Percentiles rank a stretch among this genome's conserved stretches.
Evolutionary conservation across 2,329 filamentous ascomycete species (phyloP).

Genomic region (Colletotrichum magnum): DNA sequence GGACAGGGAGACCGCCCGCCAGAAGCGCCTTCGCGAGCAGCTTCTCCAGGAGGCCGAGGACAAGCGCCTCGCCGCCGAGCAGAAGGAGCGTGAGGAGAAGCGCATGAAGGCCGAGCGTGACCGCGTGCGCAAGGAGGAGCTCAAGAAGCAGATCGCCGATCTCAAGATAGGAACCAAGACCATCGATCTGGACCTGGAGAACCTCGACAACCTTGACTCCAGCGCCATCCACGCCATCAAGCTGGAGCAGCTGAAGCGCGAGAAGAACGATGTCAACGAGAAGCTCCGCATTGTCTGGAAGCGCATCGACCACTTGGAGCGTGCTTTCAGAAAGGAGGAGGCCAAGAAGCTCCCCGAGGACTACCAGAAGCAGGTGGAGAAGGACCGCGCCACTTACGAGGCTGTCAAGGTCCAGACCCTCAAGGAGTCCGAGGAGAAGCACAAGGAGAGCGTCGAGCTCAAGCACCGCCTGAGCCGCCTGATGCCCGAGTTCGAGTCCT

Average conservation of each 20-base stretch:
- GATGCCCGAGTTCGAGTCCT: constrained; percentile 86
- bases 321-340: constrained; percentile 96
- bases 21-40: constrained; percentile 88
- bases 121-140: constrained; percentile 90
- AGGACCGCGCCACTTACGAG: constrained; percentile 86
- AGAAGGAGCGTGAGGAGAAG: constrained; percentile 89
- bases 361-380: constrained; percentile 85
- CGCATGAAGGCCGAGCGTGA: constrained; percentile 89
- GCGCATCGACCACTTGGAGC: constrained; percentile 96
- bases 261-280: constrained; percentile 97
- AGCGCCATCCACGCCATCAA: constrained; percentile 94
- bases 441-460: constrained; percentile 91
- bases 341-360: constrained; percentile 90
- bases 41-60: constrained; percentile 92
- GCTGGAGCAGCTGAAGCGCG: constrained; percentile 93
- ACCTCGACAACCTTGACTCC: constrained; percentile 89
- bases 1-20: constrained; percentile 92
- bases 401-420: constrained; percentile 83
- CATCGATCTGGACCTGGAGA: constrained; percentile 80
- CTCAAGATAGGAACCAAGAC: constrained; percentile 89
- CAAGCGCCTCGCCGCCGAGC: constrained; percentile 90
- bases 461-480: constrained; percentile 93
- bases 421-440: constrained; percentile 85
- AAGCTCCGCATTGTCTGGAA: constrained; percentile 93
- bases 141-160: constrained; percentile 92